phyloP scores from a whole-genome alignment of 331 rosid genomes.

The Acacia concinna region DNA sequence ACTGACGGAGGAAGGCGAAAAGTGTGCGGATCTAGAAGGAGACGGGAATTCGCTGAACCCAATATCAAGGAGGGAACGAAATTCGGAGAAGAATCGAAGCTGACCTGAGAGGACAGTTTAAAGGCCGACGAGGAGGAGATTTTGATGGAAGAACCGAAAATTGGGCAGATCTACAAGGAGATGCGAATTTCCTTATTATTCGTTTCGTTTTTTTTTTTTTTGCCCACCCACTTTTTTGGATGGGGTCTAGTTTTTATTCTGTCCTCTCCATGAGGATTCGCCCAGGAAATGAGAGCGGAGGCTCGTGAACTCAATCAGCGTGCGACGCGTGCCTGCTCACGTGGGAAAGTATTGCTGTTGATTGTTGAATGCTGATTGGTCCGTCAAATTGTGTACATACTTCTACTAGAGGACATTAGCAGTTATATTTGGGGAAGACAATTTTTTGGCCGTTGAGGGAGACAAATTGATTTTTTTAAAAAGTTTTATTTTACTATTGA shows the following conservation, averaged over 20 bases:
- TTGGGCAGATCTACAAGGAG: constrained; percentile 50
- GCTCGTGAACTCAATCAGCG: background rate
- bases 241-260: background rate
- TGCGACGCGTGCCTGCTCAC: too few relatives aligned
- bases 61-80: background rate
- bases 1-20: constrained; percentile 33
- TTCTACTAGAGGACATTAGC: background rate
- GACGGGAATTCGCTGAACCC: constrained; percentile 15
- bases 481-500: too few relatives aligned
- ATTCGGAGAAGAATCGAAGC: constrained; percentile 35
- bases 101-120: constrained; percentile 59
- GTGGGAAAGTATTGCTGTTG: background rate
- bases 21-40: constrained; percentile 49
- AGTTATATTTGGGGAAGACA: background rate
- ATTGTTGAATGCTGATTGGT: background rate
- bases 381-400: background rate
- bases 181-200: constrained; percentile 24
- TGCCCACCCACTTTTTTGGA: background rate
- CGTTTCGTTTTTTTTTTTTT: background rate
- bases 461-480: too few relatives aligned
- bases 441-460: too few relatives aligned
- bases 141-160: constrained; percentile 36
- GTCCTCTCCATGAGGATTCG: background rate
- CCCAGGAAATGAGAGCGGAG: background rate
- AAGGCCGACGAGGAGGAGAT: constrained; percentile 35